Base-by-base conservation (phyloP, 73 alveolate genomes). In the Paramecium primaurelia region DNA sequence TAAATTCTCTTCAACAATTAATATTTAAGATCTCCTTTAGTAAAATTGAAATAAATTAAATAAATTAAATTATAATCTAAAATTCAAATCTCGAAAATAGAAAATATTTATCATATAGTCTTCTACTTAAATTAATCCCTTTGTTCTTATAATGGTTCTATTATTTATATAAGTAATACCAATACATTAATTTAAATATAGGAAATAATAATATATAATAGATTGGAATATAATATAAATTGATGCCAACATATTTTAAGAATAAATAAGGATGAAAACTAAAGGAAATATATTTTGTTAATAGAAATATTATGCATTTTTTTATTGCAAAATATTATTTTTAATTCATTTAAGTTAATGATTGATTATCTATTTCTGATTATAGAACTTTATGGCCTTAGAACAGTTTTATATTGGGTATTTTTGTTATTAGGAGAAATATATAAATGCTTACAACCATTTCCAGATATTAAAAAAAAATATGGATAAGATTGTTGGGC, bases 401-500 rank as follows among this genome's bases (percentile, higher is more conserved):
- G 45, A 20, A 59, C 2, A 1, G 77, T 59, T 25, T 3, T 64
- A 64, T 64, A 64, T 34, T 3, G 42, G 28, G 9, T 28, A 20
- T 6, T 28, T 28, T 34, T 64, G 30, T 1, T 64, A 6, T 64
- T 28, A 12, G 12, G 10, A 4, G 91, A 80, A 64, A 42, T 80
- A 44, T 80, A 80, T 64, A 80, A 49, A 49, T 45, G 71, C 18
- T 12, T 80, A 9, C 11, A 45, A 80, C 75, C 91, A 20, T 14
- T 26, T 26, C 49, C 73, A 11, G 30, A 80, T 44, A 45, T 80
- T 3, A 26, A 80, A 16, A 49, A 42, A 42, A 80, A 80, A n/a
- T 80, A 80, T 80, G 77, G 91, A 5, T 12, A 80, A 44, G 58
- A 44, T 44, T 80, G 91, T 47, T 80, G 91, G 77, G 97, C 96